Evolutionary conservation across 2,329 filamentous ascomycete species (phyloP).

Genomic region (Chrysoporthe puriensis): DNA sequence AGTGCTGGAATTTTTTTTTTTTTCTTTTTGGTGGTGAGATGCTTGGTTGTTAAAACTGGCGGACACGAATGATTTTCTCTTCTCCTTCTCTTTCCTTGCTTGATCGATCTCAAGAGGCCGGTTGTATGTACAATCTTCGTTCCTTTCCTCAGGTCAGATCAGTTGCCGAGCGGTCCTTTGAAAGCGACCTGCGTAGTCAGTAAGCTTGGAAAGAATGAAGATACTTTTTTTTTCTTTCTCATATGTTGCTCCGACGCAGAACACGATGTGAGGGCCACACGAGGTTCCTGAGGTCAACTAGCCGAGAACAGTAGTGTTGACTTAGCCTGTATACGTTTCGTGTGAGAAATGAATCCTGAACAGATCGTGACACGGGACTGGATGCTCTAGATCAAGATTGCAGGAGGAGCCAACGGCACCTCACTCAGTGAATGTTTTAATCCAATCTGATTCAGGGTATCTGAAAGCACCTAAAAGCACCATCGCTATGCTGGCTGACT

Average conservation of each 20-base stretch:
- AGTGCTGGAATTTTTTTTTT: neutral
- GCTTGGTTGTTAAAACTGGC: neutral
- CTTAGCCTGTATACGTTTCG: neutral
- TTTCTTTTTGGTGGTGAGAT: neutral
- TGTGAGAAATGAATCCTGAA: neutral
- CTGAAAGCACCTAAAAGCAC: neutral
- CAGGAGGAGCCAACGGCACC: neutral
- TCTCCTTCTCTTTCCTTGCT: neutral
- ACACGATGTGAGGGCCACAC: neutral
- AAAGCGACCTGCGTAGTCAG: neutral
- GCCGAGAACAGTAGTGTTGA: neutral
- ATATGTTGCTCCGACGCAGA: neutral
- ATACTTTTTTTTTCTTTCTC: neutral
- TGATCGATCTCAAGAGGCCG: neutral
- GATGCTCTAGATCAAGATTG: neutral
- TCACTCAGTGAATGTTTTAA: neutral
- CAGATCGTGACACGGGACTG: neutral
- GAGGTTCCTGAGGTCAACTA: neutral
- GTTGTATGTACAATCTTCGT: neutral
- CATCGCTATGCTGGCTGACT: constrained; percentile 5
- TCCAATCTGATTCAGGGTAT: constrained; percentile 1
- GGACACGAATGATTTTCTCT: neutral
- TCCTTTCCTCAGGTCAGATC: neutral
- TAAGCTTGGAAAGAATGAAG: constrained; percentile 9
- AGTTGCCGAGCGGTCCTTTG: neutral